A percentile compares a stretch with the other conserved stretches of the same genome.
These are phyloP conservation scores for Penicilliopsis zonata DNA, from an alignment of 495 filamentous ascomycete species.

Conservation along the genomic window DNA sequence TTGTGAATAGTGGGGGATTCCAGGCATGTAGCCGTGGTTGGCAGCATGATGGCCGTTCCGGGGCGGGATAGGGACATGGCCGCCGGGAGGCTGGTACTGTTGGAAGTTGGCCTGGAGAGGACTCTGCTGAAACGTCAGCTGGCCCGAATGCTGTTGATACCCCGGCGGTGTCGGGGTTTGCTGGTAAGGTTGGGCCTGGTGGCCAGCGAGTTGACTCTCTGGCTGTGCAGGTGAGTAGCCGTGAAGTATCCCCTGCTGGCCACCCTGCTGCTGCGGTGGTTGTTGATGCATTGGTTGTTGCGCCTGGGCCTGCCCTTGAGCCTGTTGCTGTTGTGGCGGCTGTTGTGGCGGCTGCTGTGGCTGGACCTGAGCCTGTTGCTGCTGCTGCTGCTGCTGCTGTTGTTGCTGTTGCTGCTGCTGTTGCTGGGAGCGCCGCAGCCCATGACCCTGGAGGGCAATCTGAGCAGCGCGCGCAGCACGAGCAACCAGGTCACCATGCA, in stretches of 20 bases:
- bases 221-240: constrained; percentile 16
- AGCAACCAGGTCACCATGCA: constrained; percentile 40
- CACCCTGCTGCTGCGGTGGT: constrained; percentile 11
- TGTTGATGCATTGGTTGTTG: constrained; percentile 12
- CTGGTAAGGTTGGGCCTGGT: constrained; percentile 20
- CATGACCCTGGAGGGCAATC: constrained; percentile 39
- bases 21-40: constrained; percentile 35
- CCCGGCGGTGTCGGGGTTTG: constrained; percentile 27
- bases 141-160: constrained; percentile 22
- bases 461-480: constrained; percentile 42
- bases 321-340: constrained; percentile 15
- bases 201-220: constrained; percentile 1
- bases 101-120: constrained; percentile 32
- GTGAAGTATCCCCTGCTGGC: constrained; percentile 15
- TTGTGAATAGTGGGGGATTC: constrained; percentile 52
- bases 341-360: constrained; percentile 18
- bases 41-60: constrained; percentile 22
- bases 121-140: constrained; percentile 29
- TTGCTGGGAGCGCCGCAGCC: constrained; percentile 31
- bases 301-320: constrained; percentile 6
- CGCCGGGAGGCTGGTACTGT: constrained; percentile 32
- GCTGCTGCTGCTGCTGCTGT: constrained; percentile 14
- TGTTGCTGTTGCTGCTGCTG: constrained; percentile 24
- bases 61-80: constrained; percentile 20
- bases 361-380: constrained; percentile 16